Evolutionary conservation across 2,329 filamentous ascomycete species (phyloP).

Genomic region (Fusarium pseudograminearum): DNA sequence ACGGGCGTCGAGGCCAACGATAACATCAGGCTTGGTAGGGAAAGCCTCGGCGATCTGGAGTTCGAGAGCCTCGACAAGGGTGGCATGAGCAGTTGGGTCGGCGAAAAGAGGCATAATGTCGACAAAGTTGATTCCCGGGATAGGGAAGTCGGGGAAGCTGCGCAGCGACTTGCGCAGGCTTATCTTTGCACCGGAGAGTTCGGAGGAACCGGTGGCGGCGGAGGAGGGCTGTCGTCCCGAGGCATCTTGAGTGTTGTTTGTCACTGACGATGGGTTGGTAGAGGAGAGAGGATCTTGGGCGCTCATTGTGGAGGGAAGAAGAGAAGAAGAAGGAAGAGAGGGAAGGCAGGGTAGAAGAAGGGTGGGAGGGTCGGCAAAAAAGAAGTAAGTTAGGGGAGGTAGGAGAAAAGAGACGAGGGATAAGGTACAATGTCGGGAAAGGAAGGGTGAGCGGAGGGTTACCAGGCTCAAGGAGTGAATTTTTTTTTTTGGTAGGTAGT

Average conservation of each 20-base stretch:
- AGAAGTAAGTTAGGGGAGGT: conserved; percentile 46
- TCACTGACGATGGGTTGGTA: conserved; percentile 44
- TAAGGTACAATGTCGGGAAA: conserved; percentile 37
- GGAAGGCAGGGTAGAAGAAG: conserved; percentile 45
- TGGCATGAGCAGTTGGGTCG: conserved; percentile 77
- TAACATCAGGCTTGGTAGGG: conserved; percentile 80
- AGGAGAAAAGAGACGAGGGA: conserved; percentile 46
- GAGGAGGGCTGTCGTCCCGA: conserved; percentile 72
- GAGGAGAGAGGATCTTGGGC: conserved; percentile 44
- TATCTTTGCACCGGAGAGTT: conserved; percentile 77
- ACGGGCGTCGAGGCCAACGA: conserved; percentile 92
- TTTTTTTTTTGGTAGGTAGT: conserved; percentile 39
- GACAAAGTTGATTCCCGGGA: conserved; percentile 93
- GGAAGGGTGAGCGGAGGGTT: conserved; percentile 41
- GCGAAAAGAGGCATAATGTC: conserved; percentile 98
- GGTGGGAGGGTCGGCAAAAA: conserved; percentile 48
- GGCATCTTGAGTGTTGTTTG: conserved; percentile 63
- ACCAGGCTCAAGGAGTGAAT: conserved; percentile 43
- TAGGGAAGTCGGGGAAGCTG: conserved; percentile 92
- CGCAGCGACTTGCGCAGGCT: conserved; percentile 79
- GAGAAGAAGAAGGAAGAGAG: conserved; percentile 45
- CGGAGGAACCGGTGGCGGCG: conserved; percentile 70
- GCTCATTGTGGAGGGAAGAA: conserved; percentile 53
- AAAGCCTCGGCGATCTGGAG: conserved; percentile 79
- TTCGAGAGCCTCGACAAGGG: conserved; percentile 86